Conservation (phyloP, 1,139 yeast genomes). For the Geotrichum candidum region DNA sequence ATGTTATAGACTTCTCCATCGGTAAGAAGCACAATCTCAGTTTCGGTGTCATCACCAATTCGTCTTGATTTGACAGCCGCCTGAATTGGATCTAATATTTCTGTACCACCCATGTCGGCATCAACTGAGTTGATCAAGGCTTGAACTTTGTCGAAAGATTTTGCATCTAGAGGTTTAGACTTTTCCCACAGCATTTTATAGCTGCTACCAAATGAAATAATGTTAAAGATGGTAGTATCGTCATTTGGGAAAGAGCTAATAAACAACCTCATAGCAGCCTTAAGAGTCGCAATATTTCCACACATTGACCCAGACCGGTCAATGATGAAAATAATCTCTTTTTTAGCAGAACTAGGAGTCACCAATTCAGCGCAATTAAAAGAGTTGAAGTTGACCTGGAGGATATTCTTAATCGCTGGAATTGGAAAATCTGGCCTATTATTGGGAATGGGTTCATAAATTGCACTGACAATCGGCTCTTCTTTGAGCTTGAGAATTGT, state of each 20-base stretch:
- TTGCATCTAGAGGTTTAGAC: conserved; percentile 8
- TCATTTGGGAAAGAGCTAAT: conserved; percentile 10
- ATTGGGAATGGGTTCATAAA: neutral
- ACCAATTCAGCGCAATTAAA: neutral
- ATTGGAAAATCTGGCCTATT: neutral
- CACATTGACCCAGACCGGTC: conserved; percentile 16
- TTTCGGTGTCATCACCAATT: neutral
- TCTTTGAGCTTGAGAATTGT: neutral
- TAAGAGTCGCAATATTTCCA: conserved; percentile 1
- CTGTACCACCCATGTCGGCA: conserved; percentile 16
- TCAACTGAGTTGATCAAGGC: conserved; percentile 1
- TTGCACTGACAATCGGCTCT: neutral
- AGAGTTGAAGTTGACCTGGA: conserved; percentile 8
- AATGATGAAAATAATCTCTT: conserved; percentile 14
- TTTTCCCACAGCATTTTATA: conserved; percentile 5
- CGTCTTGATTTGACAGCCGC: conserved; percentile 5
- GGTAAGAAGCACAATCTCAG: conserved; percentile 14
- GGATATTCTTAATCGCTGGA: conserved; percentile 7
- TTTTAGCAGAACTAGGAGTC: neutral
- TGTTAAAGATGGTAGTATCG: conserved; percentile 4
- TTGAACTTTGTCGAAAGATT: conserved; percentile 5
- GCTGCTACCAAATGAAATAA: conserved; percentile 14
- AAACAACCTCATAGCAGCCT: conserved; percentile 9
- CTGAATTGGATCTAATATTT: conserved; percentile 6
- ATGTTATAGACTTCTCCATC: conserved; percentile 11